phyloP scores from a whole-genome alignment of 2,329 filamentous ascomycete species.

The Colletotrichum melonis region DNA sequence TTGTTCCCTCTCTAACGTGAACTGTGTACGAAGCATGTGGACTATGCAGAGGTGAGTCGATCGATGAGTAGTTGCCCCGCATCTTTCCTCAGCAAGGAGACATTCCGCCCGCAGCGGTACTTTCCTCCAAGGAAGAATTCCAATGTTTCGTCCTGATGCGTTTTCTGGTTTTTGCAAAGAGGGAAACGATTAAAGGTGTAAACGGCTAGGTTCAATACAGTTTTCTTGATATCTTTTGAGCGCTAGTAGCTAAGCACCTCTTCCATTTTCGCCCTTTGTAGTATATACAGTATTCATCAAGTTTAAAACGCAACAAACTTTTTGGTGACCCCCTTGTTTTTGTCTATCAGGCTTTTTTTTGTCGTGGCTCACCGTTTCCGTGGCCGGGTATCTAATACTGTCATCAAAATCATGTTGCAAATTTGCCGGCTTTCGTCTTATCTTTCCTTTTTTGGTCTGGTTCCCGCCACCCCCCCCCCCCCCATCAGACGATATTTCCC shows the following conservation, averaged over 20 bases:
- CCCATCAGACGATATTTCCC: constrained; percentile 9
- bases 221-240: neutral
- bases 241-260: neutral
- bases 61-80: no score
- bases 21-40: neutral
- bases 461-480: neutral
- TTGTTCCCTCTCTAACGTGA: neutral
- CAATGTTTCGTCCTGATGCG: no score
- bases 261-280: neutral
- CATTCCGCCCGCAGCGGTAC: no score
- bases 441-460: neutral
- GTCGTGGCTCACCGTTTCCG: constrained; percentile 10
- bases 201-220: neutral
- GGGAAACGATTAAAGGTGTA: no score
- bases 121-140: no score
- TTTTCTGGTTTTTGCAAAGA: no score
- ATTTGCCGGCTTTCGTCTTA: neutral
- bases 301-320: constrained; percentile 24
- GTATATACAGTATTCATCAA: neutral
- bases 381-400: constrained; percentile 32
- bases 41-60: neutral
- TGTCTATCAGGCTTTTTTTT: constrained; percentile 7
- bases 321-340: constrained; percentile 13
- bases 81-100: no score
- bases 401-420: constrained; percentile 14